These are phyloP conservation scores for Magnusiomyces fungicola DNA, from an alignment of 1,139 yeast genomes.

Conservation along the genomic window DNA sequence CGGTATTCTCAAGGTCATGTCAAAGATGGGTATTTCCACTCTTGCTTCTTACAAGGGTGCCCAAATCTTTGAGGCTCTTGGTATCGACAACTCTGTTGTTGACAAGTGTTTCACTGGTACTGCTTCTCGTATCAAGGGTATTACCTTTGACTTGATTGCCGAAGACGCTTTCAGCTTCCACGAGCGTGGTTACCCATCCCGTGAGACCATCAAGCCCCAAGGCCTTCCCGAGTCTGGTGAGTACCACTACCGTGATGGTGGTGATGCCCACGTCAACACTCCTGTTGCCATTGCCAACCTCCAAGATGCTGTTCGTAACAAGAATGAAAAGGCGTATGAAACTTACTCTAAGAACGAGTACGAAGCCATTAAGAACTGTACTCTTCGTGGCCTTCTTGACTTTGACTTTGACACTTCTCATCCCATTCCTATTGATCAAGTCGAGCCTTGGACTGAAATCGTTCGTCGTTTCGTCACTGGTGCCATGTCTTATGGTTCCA, in stretches of 20 bases:
- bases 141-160: conserved; percentile 90
- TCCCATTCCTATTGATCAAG: conserved; percentile 91
- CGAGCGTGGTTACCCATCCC: conserved; percentile 81
- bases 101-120: conserved; percentile 97
- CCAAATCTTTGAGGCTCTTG: conserved; percentile 94
- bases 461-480: conserved; percentile 97
- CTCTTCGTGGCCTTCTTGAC: conserved; percentile 87
- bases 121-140: conserved; percentile 93
- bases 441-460: conserved; percentile 99
- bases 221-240: conserved; percentile 94
- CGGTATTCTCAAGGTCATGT: conserved; percentile 94
- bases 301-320: conserved; percentile 96
- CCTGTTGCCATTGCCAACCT: conserved; percentile 92
- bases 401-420: conserved; percentile 66
- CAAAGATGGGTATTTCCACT: conserved; percentile 98
- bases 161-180: conserved; percentile 94
- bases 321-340: conserved; percentile 87
- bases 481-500: conserved; percentile 98
- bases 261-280: conserved; percentile 89
- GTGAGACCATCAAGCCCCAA: conserved; percentile 61
- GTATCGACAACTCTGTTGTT: conserved; percentile 90
- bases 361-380: conserved; percentile 88
- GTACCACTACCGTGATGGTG: conserved; percentile 98
- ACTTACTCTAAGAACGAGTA: conserved; percentile 83
- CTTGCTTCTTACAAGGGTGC: conserved; percentile 98